Evolutionary conservation across 768 basidiomycete species (phyloP).

Genomic region (Dioszegia crocea): DNA sequence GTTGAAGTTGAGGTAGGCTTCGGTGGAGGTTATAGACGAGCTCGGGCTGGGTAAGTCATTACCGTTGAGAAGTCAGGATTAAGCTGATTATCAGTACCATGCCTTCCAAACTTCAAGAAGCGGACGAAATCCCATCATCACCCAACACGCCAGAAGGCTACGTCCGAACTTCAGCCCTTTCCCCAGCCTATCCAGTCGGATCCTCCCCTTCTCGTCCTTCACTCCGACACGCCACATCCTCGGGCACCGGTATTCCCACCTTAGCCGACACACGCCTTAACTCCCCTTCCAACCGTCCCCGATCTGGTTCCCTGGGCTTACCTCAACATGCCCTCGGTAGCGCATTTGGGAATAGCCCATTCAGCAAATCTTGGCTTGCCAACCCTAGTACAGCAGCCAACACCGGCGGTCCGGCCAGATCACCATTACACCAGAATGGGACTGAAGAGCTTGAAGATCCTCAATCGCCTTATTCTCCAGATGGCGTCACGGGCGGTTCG

Average conservation of each 20-base stretch:
- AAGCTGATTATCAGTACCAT: conserved; percentile 57
- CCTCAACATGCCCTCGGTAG: conserved; percentile 69
- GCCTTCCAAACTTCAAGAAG: conserved; percentile 88
- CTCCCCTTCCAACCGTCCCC: conserved; percentile 60
- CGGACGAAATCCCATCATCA: conserved; percentile 55
- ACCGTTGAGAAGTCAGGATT: neutral
- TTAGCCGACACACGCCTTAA: neutral
- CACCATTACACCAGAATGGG: conserved; percentile 18
- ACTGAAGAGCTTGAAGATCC: conserved; percentile 61
- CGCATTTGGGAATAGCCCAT: conserved; percentile 76
- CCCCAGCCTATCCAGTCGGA: conserved; percentile 46
- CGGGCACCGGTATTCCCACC: conserved; percentile 31
- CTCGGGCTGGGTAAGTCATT: conserved; percentile 69
- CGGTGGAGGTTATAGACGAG: conserved; percentile 70
- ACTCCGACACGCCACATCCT: conserved; percentile 44
- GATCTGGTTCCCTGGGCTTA: conserved; percentile 87
- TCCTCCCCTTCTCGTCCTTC: conserved; percentile 30
- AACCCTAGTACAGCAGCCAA: conserved; percentile 52
- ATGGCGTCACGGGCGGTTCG: conserved; percentile 32
- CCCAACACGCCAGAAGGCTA: conserved; percentile 44
- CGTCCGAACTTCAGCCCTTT: conserved; percentile 55
- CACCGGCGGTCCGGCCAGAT: conserved; percentile 56
- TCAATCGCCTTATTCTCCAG: conserved; percentile 58
- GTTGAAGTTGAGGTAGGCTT: conserved; percentile 52
- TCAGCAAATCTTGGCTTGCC: conserved; percentile 79